Base-by-base conservation (phyloP, 345 rosid species). In the Pseudoturritis turrita region DNA sequence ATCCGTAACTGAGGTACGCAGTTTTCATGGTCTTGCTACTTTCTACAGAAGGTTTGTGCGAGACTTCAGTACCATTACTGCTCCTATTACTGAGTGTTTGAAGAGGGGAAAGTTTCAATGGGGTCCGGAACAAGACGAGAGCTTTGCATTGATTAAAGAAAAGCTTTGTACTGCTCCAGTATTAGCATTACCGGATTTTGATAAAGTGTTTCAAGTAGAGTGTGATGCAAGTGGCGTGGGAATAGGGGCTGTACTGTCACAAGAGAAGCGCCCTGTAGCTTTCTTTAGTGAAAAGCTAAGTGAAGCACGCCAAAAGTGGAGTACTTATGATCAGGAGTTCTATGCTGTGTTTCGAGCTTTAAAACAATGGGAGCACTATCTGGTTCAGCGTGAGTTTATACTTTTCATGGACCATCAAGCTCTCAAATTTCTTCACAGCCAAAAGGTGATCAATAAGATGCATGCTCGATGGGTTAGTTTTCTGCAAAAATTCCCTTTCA, bases 381-480 rank as follows among this genome's bases (percentile, higher is more conserved):
- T n/a, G n/a, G n/a, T n/a, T n/a, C n/a, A n/a, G n/a, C n/a, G n/a
- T n/a, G n/a, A n/a, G n/a, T n/a, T n/a, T n/a, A n/a, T n/a, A n/a
- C n/a, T n/a, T n/a, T n/a, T n/a, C n/a, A n/a, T n/a, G n/a, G n/a
- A n/a, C n/a, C n/a, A n/a, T n/a, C n/a, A n/a, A n/a, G n/a, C n/a
- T n/a, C n/a, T n/a, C n/a, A n/a, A n/a, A n/a, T n/a, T n/a, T n/a
- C n/a, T n/a, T n/a, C n/a, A n/a, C n/a, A n/a, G n/a, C n/a, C n/a
- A n/a, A n/a, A n/a, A n/a, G n/a, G n/a, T 70, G 0, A 11, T 33
- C 3, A 44, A 51, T 1, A 41, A 65, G 4, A 44, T 54, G 51
- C 76, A 64, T 56, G 72, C 63, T 10, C 41, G 14, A 0, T 62
- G 71, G 75, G 26, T 59, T 5, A 50, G 31, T 1, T 70, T 46